Conservation (phyloP, 2,329 filamentous ascomycete species). For the Clarireedia hainanense region DNA sequence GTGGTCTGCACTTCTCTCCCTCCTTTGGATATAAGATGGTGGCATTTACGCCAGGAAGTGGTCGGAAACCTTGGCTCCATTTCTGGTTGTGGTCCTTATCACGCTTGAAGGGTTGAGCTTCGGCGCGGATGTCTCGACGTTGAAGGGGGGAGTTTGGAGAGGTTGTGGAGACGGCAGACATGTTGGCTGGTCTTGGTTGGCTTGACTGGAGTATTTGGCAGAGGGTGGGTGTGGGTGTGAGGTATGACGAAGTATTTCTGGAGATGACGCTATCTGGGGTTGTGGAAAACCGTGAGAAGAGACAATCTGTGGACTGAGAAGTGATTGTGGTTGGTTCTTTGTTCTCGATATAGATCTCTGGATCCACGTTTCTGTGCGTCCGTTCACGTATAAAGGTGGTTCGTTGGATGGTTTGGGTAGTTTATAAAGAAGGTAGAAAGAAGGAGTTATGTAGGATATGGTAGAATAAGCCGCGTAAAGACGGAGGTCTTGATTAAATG, state of each 20-base stretch:
- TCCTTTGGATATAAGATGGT: background rate
- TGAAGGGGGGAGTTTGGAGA: slow-evolving; percentile 17
- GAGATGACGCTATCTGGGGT: background rate
- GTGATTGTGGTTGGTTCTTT: slow-evolving; percentile 1
- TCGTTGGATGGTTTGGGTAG: background rate
- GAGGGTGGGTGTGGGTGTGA: background rate
- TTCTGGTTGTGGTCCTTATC: slow-evolving; percentile 26
- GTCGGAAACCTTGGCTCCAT: slow-evolving; percentile 23
- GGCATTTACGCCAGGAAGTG: slow-evolving; percentile 11
- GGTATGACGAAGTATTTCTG: background rate
- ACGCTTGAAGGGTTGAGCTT: slow-evolving; percentile 23
- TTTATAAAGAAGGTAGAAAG: background rate
- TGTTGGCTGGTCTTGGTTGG: background rate
- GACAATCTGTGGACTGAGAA: background rate
- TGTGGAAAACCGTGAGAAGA: background rate
- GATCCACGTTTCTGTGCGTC: background rate
- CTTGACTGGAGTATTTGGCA: background rate
- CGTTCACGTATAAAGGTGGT: background rate
- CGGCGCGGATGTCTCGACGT: slow-evolving; percentile 27
- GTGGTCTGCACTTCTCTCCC: slow-evolving; percentile 22
- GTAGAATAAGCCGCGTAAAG: background rate
- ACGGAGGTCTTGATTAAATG: no score
- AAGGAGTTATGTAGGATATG: background rate
- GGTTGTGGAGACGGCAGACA: slow-evolving; percentile 26
- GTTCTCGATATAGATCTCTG: slow-evolving; percentile 4